Percentiles rank a stretch among this genome's conserved stretches.
phyloP scores from a whole-genome alignment of 2,329 filamentous ascomycete species.

The Dactylonectria macrodidyma region DNA sequence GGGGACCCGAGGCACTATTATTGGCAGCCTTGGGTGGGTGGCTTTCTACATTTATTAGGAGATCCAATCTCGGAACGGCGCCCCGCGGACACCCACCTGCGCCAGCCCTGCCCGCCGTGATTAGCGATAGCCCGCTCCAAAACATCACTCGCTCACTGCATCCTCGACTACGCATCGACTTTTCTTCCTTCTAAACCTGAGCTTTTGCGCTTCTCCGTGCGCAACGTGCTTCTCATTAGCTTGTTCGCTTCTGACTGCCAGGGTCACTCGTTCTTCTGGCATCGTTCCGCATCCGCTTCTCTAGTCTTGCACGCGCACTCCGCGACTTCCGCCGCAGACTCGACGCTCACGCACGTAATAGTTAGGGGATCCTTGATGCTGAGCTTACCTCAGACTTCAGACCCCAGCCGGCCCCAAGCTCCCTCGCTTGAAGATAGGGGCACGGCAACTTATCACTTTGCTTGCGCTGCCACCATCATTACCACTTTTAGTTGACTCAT shows the following conservation, averaged over 20 bases:
- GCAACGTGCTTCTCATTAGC: background rate
- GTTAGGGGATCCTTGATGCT: background rate
- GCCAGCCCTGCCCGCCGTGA: background rate
- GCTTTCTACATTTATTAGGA: conserved; percentile 20
- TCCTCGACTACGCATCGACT: background rate
- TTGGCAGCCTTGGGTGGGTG: background rate
- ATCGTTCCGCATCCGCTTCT: background rate
- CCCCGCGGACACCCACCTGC: conserved; percentile 35
- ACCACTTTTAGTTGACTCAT: background rate
- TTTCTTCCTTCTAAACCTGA: background rate
- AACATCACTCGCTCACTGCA: background rate
- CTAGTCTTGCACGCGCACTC: background rate
- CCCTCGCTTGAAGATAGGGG: background rate
- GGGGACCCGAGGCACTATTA: background rate
- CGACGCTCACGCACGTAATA: background rate
- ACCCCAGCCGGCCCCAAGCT: background rate
- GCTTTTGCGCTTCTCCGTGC: background rate
- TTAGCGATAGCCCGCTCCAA: background rate
- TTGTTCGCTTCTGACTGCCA: conserved; percentile 6
- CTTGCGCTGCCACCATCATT: background rate
- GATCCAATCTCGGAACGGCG: conserved; percentile 40
- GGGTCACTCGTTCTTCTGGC: conserved; percentile 8
- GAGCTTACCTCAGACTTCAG: conserved; percentile 5
- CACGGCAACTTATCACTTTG: background rate
- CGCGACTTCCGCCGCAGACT: background rate